A percentile compares a stretch with the other conserved stretches of the same genome.
These are phyloP conservation scores for Cystobasidium sp. DNA, from an alignment of 1,284 basidiomycete genomes.

Conservation along the genomic window DNA sequence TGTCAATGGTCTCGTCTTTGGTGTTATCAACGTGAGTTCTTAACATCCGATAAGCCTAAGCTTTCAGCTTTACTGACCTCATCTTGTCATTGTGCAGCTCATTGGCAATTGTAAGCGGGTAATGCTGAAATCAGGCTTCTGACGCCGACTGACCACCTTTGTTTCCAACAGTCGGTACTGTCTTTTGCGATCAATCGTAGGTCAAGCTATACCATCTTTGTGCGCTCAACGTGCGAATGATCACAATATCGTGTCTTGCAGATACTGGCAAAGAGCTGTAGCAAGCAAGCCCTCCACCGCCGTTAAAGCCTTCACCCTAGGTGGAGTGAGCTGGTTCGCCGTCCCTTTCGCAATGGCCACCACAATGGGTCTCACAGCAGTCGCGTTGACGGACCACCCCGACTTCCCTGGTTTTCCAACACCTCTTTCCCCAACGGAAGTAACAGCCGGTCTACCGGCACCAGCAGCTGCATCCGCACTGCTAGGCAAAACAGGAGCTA, in stretches of 20 bases:
- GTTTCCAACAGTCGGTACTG: constrained; percentile 64
- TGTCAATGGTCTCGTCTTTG: constrained; percentile 80
- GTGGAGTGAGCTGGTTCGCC: constrained; percentile 68
- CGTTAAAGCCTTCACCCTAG: constrained; percentile 56
- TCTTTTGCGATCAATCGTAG: constrained; percentile 69
- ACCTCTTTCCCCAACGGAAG: constrained; percentile 59
- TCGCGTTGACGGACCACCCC: constrained; percentile 63
- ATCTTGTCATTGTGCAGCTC: constrained; percentile 13
- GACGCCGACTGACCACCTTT: background rate
- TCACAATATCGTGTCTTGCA: constrained; percentile 55
- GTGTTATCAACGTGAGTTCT: constrained; percentile 70
- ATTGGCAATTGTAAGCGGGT: constrained; percentile 66
- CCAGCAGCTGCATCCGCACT: constrained; percentile 65
- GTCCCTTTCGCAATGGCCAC: constrained; percentile 67
- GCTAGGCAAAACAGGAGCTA: constrained; percentile 74
- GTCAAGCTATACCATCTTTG: background rate
- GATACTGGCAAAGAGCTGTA: constrained; percentile 55
- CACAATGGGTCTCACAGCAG: constrained; percentile 70
- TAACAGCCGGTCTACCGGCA: constrained; percentile 82
- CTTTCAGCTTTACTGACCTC: constrained; percentile 12
- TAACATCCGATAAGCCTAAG: constrained; percentile 47
- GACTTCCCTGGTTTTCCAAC: constrained; percentile 57
- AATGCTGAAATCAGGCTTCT: background rate
- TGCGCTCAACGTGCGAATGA: background rate
- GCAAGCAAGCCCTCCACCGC: constrained; percentile 53